Evolutionary conservation across 164 flowering plant genomes (phyloP).

Genomic region (Cinnamomum micranthum): DNA sequence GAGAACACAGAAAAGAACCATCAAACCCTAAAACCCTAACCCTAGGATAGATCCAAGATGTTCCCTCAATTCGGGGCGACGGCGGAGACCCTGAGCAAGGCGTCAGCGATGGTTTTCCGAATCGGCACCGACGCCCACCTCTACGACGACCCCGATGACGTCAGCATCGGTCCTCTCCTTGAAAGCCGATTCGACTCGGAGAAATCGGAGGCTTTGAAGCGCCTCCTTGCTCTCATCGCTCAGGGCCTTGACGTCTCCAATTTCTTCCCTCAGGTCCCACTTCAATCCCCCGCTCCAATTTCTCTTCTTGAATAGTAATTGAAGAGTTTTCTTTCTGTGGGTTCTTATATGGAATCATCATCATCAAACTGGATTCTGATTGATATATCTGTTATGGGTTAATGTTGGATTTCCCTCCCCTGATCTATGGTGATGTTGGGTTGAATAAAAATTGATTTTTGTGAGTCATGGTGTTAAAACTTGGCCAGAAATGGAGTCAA

Average conservation of each 20-base stretch:
- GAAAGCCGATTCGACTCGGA: slow-evolving; percentile 95
- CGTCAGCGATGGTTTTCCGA: slow-evolving; percentile 84
- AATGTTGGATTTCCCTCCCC: too few relatives aligned
- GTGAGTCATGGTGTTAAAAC: too few relatives aligned
- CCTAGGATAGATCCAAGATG: slow-evolving; percentile 31
- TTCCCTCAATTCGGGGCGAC: slow-evolving; percentile 87
- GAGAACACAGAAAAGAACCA: not conserved
- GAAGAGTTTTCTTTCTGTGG: too few relatives aligned
- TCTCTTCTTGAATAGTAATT: not conserved
- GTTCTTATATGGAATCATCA: too few relatives aligned
- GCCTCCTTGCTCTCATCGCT: slow-evolving; percentile 94
- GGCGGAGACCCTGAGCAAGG: slow-evolving; percentile 85
- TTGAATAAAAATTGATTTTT: too few relatives aligned
- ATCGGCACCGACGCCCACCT: slow-evolving; percentile 98
- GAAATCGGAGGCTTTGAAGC: slow-evolving; percentile 92
- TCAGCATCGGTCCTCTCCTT: slow-evolving; percentile 75
- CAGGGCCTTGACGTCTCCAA: slow-evolving; percentile 95
- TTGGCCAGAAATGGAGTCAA: too few relatives aligned
- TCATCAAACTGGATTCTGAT: too few relatives aligned
- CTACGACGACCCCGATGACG: slow-evolving; percentile 99
- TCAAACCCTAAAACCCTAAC: not conserved
- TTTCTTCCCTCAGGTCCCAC: slow-evolving; percentile 90
- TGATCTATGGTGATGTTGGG: too few relatives aligned
- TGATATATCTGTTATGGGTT: too few relatives aligned
- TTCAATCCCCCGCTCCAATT: not conserved